Evolutionary conservation across 495 filamentous ascomycete genomes (phyloP).

Genomic region (Glonium stellatum): DNA sequence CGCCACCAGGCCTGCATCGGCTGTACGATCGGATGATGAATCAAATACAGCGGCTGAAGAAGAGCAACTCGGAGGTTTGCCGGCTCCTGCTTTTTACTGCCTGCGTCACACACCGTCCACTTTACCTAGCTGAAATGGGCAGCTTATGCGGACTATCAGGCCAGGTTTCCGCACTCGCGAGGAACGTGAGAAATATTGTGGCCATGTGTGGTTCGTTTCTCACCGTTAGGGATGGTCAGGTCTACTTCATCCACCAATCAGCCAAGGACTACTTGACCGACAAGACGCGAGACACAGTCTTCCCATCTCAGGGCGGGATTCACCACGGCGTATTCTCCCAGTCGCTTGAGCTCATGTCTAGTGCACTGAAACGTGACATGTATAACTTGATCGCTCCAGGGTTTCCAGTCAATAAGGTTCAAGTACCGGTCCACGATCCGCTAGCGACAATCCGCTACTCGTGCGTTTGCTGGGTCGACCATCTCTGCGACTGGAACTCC

Average conservation of each 20-base stretch:
- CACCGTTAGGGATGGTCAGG: background rate
- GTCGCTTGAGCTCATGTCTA: slow-evolving; percentile 2
- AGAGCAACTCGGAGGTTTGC: background rate
- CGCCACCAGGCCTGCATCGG: background rate
- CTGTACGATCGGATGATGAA: slow-evolving; percentile 6
- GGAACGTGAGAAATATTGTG: background rate
- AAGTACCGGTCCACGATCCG: background rate
- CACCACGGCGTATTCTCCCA: background rate
- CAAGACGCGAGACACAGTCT: background rate
- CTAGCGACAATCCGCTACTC: background rate
- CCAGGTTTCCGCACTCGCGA: background rate
- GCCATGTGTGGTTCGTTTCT: slow-evolving; percentile 3
- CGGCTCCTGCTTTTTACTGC: background rate
- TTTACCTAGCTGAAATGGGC: background rate
- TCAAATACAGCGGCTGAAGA: background rate
- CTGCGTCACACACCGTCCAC: background rate
- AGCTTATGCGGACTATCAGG: background rate
- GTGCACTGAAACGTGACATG: background rate
- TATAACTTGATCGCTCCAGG: background rate
- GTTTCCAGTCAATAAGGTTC: background rate
- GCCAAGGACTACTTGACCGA: slow-evolving; percentile 10
- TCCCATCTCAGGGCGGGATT: background rate
- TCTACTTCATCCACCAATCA: slow-evolving; percentile 6
- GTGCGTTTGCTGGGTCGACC: slow-evolving; percentile 2
- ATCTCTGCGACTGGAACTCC: background rate